Percentiles rank a stretch among this genome's conserved stretches.
phyloP scores from a whole-genome alignment of 768 basidiomycete genomes.

The Calvatia gigantea region DNA sequence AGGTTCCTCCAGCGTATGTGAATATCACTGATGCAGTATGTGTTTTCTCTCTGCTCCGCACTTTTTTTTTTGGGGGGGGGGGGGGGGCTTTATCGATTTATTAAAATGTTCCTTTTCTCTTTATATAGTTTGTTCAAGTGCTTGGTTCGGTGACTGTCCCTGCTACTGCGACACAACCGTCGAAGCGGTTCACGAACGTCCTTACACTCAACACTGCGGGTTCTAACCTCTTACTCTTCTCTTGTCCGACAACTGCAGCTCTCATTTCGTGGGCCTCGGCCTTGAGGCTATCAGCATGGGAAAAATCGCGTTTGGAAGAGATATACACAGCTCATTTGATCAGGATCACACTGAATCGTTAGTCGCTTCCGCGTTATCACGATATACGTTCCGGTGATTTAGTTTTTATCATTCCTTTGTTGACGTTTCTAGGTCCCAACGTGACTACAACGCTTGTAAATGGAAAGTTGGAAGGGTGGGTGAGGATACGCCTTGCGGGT shows the following conservation, averaged over 20 bases:
- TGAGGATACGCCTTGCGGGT: constrained; percentile 88
- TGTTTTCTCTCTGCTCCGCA: constrained; percentile 19
- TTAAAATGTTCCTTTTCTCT: too few species aligned
- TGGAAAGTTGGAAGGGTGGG: constrained; percentile 88
- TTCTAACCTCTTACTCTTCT: constrained; percentile 84
- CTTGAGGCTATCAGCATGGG: constrained; percentile 88
- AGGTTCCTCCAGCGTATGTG: constrained; percentile 84
- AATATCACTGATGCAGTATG: constrained; percentile 87
- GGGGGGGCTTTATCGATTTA: constrained; percentile 14
- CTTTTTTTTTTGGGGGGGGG: constrained; percentile 7
- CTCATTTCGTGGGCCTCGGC: constrained; percentile 91
- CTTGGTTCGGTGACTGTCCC: constrained; percentile 71
- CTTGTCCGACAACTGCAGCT: constrained; percentile 67
- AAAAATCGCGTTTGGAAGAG: constrained; percentile 92
- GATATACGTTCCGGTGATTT: too few species aligned
- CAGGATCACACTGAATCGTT: constrained; percentile 61
- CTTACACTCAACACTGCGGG: constrained; percentile 94
- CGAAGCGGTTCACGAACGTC: constrained; percentile 68
- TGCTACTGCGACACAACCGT: constrained; percentile 42
- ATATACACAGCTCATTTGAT: constrained; percentile 96
- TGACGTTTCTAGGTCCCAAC: constrained; percentile 34
- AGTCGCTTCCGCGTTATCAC: too few species aligned
- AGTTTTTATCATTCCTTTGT: too few species aligned
- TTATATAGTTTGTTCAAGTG: constrained; percentile 69
- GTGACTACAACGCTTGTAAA: constrained; percentile 61